Evolutionary conservation across 257 asterid species (phyloP).

Genomic region (Rubia yunnanensis): DNA sequence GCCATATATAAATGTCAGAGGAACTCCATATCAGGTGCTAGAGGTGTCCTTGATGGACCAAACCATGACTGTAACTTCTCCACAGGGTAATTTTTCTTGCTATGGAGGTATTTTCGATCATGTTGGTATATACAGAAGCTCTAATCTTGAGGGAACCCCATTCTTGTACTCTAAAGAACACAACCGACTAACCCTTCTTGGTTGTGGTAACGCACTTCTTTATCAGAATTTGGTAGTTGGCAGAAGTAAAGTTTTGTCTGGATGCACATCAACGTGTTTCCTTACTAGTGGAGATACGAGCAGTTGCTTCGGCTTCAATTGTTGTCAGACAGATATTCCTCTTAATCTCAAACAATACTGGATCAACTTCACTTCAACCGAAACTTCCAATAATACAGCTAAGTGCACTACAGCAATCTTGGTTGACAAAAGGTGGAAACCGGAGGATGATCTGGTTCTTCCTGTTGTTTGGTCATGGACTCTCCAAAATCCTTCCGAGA

Average conservation of each 20-base stretch:
- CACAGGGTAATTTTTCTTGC: not conserved
- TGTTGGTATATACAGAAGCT: not conserved
- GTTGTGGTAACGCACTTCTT: conserved; percentile 22
- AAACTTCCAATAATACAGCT: not conserved
- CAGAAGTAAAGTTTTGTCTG: not conserved
- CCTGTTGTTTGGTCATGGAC: conserved; percentile 22
- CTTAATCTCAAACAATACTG: conserved; percentile 8
- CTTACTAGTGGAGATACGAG: not conserved
- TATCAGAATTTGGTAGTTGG: not conserved
- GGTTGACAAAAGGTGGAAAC: conserved; percentile 18
- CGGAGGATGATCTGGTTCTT: not conserved
- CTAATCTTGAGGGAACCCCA: conserved; percentile 10
- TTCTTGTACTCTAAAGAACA: conserved; percentile 3
- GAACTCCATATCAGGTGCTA: conserved; percentile 5
- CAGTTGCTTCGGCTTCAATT: conserved; percentile 22
- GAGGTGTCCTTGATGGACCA: conserved; percentile 13
- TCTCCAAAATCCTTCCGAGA: not conserved
- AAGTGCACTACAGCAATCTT: conserved; percentile 16
- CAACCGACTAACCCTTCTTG: conserved; percentile 18
- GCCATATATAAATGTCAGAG: not conserved
- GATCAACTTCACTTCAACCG: conserved; percentile 8
- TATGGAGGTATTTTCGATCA: not conserved
- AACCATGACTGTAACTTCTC: conserved; percentile 5
- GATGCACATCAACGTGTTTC: conserved; percentile 18
- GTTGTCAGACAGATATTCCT: conserved; percentile 21